Percentiles rank a stretch among this genome's conserved stretches.
These are phyloP conservation scores for Aspergillus sp. DNA, from an alignment of 2,329 filamentous ascomycete genomes.

Conservation along the genomic window DNA sequence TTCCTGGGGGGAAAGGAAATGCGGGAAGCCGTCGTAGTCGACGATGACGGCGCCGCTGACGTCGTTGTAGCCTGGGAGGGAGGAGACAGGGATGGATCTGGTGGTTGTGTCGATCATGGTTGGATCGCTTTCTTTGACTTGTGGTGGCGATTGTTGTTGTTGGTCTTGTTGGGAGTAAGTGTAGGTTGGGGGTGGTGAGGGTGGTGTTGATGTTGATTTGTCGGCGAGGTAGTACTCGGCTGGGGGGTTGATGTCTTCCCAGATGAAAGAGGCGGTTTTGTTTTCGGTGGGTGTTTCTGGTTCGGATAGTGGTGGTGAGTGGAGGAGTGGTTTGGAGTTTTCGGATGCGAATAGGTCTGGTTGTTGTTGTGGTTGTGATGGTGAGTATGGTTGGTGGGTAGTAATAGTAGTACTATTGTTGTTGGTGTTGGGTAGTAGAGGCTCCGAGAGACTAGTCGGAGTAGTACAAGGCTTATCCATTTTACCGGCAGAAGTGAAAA, in stretches of 20 bases:
- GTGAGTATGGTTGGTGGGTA: too few relatives aligned
- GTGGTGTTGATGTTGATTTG: background rate
- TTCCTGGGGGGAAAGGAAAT: conserved; percentile 29
- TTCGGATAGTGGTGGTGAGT: background rate
- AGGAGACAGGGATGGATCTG: background rate
- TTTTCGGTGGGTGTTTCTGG: background rate
- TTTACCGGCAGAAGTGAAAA: too few relatives aligned
- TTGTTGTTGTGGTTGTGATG: too few relatives aligned
- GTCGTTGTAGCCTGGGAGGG: conserved; percentile 28
- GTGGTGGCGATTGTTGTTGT: background rate
- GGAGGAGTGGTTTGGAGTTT: background rate
- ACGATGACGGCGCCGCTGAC: conserved; percentile 31
- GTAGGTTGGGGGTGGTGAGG: background rate
- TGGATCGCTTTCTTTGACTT: background rate
- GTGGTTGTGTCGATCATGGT: conserved; percentile 7
- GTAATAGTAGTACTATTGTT: too few relatives aligned
- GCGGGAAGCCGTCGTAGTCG: conserved; percentile 24
- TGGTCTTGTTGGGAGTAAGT: background rate
- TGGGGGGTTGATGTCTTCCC: conserved; percentile 5
- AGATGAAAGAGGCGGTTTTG: background rate
- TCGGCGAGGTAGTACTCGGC: background rate
- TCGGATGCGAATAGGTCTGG: too few relatives aligned
- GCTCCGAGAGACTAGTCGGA: too few relatives aligned
- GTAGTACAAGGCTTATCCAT: too few relatives aligned
- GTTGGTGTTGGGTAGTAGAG: too few relatives aligned